phyloP scores from a whole-genome alignment of 75 land plant species.

The Sequoiadendron giganteum region DNA sequence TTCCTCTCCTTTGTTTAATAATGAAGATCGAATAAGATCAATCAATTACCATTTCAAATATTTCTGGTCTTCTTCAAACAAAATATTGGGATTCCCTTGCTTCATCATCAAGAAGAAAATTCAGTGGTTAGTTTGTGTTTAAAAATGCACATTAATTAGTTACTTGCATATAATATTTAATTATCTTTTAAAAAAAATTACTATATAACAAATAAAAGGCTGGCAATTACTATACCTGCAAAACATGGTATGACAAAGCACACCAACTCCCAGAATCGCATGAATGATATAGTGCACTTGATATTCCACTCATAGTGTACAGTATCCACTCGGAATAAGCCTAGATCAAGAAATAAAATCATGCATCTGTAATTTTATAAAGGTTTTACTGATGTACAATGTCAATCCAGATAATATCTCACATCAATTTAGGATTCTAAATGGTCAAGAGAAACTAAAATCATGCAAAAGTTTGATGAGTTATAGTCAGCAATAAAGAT shows the following conservation, averaged over 20 bases:
- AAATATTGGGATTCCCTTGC: neutral
- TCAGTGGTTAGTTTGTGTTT: neutral
- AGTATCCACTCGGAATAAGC: constrained; percentile 88
- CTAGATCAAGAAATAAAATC: constrained; percentile 26
- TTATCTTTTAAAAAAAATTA: neutral
- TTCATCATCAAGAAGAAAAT: neutral
- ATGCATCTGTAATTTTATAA: neutral
- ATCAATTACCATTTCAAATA: neutral
- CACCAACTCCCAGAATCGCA: constrained; percentile 97
- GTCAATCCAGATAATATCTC: neutral
- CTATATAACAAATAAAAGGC: neutral
- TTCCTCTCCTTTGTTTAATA: too few relatives aligned
- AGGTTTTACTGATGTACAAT: neutral
- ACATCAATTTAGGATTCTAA: neutral
- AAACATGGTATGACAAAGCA: constrained; percentile 52
- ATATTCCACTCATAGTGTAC: constrained; percentile 77
- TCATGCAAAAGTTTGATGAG: neutral
- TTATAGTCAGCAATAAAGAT: neutral
- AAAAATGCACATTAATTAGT: neutral
- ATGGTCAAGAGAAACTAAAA: neutral
- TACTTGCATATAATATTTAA: neutral
- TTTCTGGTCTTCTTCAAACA: neutral
- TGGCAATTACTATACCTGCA: constrained; percentile 54
- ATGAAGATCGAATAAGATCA: too few relatives aligned
- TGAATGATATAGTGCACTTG: constrained; percentile 92